Conservation (phyloP, 2,329 filamentous ascomycete genomes). For the Xylariaceae sp. region DNA sequence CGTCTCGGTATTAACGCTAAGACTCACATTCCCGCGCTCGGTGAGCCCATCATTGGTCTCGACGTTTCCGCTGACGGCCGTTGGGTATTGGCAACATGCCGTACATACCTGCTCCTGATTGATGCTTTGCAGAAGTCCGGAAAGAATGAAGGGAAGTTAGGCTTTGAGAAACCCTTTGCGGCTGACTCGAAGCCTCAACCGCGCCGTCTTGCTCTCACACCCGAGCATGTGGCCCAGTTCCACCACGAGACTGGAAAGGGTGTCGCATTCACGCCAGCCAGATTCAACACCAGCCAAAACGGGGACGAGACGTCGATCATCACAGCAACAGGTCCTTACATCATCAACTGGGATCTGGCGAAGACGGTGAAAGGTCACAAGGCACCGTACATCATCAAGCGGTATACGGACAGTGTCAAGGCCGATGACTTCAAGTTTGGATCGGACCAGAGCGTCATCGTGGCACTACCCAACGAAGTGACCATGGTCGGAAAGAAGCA, state of each 20-base stretch:
- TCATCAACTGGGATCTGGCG: constrained; percentile 93
- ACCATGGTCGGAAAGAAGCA: constrained; percentile 91
- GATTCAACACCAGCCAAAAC: constrained; percentile 87
- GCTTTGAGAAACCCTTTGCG: constrained; percentile 89
- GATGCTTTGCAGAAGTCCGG: constrained; percentile 87
- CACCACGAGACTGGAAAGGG: constrained; percentile 90
- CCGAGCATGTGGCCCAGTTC: constrained; percentile 93
- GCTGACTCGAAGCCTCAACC: constrained; percentile 94
- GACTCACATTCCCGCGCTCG: constrained; percentile 91
- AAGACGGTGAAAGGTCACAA: constrained; percentile 79
- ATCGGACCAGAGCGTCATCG: constrained; percentile 96
- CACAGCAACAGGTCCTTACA: constrained; percentile 92
- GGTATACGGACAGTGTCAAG: constrained; percentile 92
- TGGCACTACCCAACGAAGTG: constrained; percentile 93
- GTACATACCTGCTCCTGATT: constrained; percentile 90
- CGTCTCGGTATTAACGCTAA: constrained; percentile 96
- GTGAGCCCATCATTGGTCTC: constrained; percentile 90
- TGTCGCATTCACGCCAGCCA: constrained; percentile 84
- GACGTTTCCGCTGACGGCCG: constrained; percentile 94
- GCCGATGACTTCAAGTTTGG: constrained; percentile 98
- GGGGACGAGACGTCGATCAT: constrained; percentile 89
- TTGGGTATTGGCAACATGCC: constrained; percentile 92
- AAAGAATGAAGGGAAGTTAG: constrained; percentile 97
- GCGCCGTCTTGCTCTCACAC: constrained; percentile 81
- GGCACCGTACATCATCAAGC: constrained; percentile 93